Conservation (phyloP, 495 filamentous ascomycete genomes). For the Cercophora newfieldiana region DNA sequence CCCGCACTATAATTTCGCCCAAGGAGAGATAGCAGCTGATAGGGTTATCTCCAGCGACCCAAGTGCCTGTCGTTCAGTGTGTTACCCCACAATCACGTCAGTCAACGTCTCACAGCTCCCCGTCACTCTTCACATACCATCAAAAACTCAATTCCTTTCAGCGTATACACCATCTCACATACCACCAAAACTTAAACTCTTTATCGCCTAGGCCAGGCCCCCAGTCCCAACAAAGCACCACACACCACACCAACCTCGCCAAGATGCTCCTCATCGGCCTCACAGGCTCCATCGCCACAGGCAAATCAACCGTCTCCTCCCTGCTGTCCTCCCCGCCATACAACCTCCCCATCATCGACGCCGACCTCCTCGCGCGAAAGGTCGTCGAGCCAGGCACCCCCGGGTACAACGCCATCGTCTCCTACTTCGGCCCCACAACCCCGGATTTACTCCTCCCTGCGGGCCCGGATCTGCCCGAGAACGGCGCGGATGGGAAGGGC, state of each 20-base stretch:
- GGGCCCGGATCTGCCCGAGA: conserved; percentile 41
- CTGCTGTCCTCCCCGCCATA: conserved; percentile 79
- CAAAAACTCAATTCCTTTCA: background rate
- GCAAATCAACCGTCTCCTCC: conserved; percentile 92
- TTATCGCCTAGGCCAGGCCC: too few species aligned
- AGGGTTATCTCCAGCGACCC: background rate
- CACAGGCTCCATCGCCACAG: conserved; percentile 95
- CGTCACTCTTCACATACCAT: background rate
- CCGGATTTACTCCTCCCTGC: conserved; percentile 75
- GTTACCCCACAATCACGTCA: background rate
- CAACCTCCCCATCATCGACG: conserved; percentile 90
- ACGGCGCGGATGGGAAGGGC: conserved; percentile 51
- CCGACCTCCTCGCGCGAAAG: conserved; percentile 84
- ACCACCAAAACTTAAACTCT: background rate
- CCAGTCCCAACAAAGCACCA: background rate
- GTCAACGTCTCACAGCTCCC: background rate
- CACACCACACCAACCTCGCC: background rate
- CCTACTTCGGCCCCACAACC: conserved; percentile 73
- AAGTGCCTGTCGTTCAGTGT: background rate
- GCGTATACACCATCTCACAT: conserved; percentile 7
- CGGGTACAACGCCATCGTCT: conserved; percentile 77
- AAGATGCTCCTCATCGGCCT: conserved; percentile 93
- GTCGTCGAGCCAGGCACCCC: conserved; percentile 88
- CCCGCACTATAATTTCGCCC: background rate
- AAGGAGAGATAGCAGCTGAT: background rate